Evolutionary conservation across 2,329 filamentous ascomycete species (phyloP), one percentile per base, ranked within the genome.

Genomic region (Mariannaea sp.): DNA sequence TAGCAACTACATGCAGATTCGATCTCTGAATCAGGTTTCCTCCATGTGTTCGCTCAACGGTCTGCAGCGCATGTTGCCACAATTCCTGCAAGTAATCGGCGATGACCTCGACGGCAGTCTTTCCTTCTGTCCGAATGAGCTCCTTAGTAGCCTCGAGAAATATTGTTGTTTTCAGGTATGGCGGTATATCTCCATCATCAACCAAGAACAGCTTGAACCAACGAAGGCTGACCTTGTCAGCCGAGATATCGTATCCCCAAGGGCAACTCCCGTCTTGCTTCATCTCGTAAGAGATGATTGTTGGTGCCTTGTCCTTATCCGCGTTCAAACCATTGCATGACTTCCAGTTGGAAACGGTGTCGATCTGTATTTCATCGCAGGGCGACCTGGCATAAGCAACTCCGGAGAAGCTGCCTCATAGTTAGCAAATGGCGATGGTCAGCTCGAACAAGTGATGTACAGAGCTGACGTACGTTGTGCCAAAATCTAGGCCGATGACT

Each of bases 151-250:
- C 24, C 2, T 39, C 24, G 1, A 73, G 17, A 1, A 73, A 61
- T 0, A 47, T 3, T 0, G 69, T 71, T 0, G 49, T 7, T 4
- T 51, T 53, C 0, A 77, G 33, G 0, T 68, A 56, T 0, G 7
- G 41, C 0, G 64, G 61, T 0, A 77, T 48, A 33, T 77, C 73
- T 0, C 61, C 43, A 1, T 70, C 60, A 3, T 76, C 68, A 1
- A 77, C 29, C 0, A 79, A 62, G 1, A 76, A 57, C 0, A 78
- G 65, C 47, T 78, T 78, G 63, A 77, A 76, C 75, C 75, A 78
- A 1, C 64, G 57, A 0, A 75, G 7, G 0, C 69, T 45, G 1
- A 67, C 52, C 0, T 56, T 47, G 3, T 67, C 52, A 0, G 43
- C 4, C 0, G 69, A 62, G 1, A 73, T 64, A 1, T 53, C 58